Percentiles rank a stretch among this genome's conserved stretches.
These are phyloP conservation scores for Megacollybia marginata DNA, from an alignment of 768 basidiomycete genomes.

Conservation along the genomic window DNA sequence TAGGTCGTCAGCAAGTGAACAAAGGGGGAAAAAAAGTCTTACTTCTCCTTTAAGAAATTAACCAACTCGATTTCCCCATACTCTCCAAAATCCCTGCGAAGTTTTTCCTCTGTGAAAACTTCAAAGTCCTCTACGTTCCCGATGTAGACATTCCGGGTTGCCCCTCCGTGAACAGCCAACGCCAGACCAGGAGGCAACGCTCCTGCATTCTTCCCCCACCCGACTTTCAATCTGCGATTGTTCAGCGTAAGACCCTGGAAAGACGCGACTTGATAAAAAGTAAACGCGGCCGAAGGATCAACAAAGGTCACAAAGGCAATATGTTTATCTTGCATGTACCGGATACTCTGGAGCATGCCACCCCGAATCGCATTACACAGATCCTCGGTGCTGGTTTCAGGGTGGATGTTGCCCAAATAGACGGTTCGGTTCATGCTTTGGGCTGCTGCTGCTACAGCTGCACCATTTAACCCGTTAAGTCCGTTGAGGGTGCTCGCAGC, in stretches of 20 bases:
- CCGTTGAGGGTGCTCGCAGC: background rate
- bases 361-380: conserved; percentile 94
- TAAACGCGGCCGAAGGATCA: conserved; percentile 86
- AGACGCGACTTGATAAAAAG: conserved; percentile 90
- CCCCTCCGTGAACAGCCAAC: conserved; percentile 85
- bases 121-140: conserved; percentile 97
- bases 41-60: conserved; percentile 94
- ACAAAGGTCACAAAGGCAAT: conserved; percentile 98
- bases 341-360: conserved; percentile 91
- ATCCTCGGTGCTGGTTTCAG: conserved; percentile 92
- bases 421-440: conserved; percentile 83
- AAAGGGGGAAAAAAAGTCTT: conserved; percentile 21
- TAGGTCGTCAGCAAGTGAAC: conserved; percentile 1
- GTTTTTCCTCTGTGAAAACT: conserved; percentile 78
- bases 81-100: conserved; percentile 91
- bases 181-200: conserved; percentile 78
- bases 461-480: background rate
- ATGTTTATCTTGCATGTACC: conserved; percentile 96
- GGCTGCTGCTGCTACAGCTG: conserved; percentile 1
- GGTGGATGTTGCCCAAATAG: conserved; percentile 94
- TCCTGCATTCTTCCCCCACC: conserved; percentile 96
- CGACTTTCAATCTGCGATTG: conserved; percentile 91
- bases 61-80: conserved; percentile 96
- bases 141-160: conserved; percentile 94
- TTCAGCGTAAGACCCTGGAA: conserved; percentile 87